Percentiles rank a stretch among this genome's conserved stretches.
These are phyloP conservation scores for Nemania serpens DNA, from an alignment of 2,329 filamentous ascomycete species.

Conservation along the genomic window DNA sequence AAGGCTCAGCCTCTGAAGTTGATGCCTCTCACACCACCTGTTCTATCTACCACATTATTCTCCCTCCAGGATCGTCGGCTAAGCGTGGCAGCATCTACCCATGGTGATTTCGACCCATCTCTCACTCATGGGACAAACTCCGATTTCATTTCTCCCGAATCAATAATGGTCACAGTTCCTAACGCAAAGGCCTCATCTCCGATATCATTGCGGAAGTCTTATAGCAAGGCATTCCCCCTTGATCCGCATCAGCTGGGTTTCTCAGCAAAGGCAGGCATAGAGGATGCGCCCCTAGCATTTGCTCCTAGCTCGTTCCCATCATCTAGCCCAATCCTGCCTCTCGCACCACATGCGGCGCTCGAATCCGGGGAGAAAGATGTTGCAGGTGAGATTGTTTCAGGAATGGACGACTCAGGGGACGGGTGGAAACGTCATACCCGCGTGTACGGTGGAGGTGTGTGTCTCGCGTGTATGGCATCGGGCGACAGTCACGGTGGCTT, in stretches of 20 bases:
- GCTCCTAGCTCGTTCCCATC: constrained; percentile 57
- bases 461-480: constrained; percentile 58
- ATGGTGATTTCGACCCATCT: constrained; percentile 44
- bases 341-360: constrained; percentile 48
- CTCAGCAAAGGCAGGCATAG: constrained; percentile 25
- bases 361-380: constrained; percentile 48
- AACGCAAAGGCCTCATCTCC: constrained; percentile 38
- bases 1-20: constrained; percentile 50
- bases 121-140: constrained; percentile 57
- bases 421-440: constrained; percentile 63
- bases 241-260: constrained; percentile 29
- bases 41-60: constrained; percentile 49
- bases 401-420: constrained; percentile 52
- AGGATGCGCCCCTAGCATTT: constrained; percentile 42
- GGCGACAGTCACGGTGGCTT: constrained; percentile 52
- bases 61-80: constrained; percentile 48
- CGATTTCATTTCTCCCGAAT: constrained; percentile 48
- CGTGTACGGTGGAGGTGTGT: constrained; percentile 63
- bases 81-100: constrained; percentile 42
- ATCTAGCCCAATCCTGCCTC: constrained; percentile 52
- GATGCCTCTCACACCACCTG: constrained; percentile 55
- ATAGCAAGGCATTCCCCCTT: constrained; percentile 48
- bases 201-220: constrained; percentile 48
- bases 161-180: constrained; percentile 30
- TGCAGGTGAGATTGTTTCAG: constrained; percentile 56